These are phyloP conservation scores for Zanthoxylum bungeanum DNA, from an alignment of 345 rosid genomes.

Conservation along the genomic window DNA sequence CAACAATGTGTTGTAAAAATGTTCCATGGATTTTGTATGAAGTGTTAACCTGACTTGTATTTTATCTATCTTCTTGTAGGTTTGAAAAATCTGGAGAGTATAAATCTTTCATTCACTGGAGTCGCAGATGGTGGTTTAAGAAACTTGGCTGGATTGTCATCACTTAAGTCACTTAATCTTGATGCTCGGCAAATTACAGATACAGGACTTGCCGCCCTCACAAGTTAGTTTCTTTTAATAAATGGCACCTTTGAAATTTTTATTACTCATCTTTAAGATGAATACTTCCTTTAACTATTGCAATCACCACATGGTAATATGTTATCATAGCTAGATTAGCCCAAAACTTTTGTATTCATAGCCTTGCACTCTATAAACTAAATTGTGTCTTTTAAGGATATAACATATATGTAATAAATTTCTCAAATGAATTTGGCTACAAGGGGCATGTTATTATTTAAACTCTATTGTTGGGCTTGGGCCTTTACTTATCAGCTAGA, in stretches of 20 bases:
- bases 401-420: background rate
- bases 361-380: too few species aligned
- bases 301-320: background rate
- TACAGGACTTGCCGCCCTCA: slow-evolving; percentile 78
- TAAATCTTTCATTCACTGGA: slow-evolving; percentile 78
- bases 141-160: slow-evolving; percentile 65
- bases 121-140: slow-evolving; percentile 67
- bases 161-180: slow-evolving; percentile 76
- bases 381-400: too few species aligned
- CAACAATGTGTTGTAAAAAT: background rate
- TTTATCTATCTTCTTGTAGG: slow-evolving; percentile 35
- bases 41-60: background rate
- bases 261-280: background rate
- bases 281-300: background rate
- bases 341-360: background rate
- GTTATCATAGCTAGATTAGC: background rate
- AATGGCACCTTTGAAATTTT: background rate
- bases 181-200: slow-evolving; percentile 86
- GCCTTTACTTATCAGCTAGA: background rate
- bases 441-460: background rate
- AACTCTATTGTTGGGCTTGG: background rate
- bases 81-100: slow-evolving; percentile 63
- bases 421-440: background rate
- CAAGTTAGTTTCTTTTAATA: slow-evolving; percentile 50
- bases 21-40: background rate